Base-by-base conservation (phyloP, 208 protist genomes). In the Acanthamoeba culbertsoni region DNA sequence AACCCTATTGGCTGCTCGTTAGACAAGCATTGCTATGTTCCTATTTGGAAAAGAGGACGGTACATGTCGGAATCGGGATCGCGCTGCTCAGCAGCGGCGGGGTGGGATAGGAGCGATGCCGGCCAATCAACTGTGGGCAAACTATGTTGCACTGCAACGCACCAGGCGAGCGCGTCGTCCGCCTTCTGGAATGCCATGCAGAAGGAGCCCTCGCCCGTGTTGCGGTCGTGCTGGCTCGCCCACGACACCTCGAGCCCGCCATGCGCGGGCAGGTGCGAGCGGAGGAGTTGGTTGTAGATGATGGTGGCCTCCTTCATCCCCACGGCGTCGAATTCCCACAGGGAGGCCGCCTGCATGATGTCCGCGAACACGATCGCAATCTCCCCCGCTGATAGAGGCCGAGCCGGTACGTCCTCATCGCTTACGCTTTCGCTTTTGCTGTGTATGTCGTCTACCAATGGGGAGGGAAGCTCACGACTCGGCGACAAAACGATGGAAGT, bases 171-270 rank as follows among this genome's bases (percentile, higher is more conserved):
- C 20, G 84, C 84, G 23, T 43, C 55, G 26, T 57, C 20, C 33
- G 57, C 23, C n/a, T 48, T 6, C 37, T 91, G 48, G 84, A 91
- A 91, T 12, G 84, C 84, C 84, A 91, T 35, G 35, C 48, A 73
- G 37, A 91, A 91, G 1, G 84, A 62, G 77, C 77, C 77, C 77
- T 88, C 77, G 43, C 77, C 77, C 14, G 68, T 16, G 37, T 10
- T 79, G 40, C 5, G 37, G 6, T 48, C 8, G n/a, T 71, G n/a
- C 20, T 75, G 33, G 33, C 42, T 12, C 62, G 33, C n/a, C 26
- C 63, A 75, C 35, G 48, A 2, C 35, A 48, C 68, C 42, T 79
- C 68, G 68, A 33, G 48, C 8, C 68, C 68, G 40, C 18, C 1
- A 42, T 79, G 68, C 8, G 10, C 26, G 1, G 1, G 3, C 42